Evolutionary conservation across 495 filamentous ascomycete genomes (phyloP).

Genomic region (Podospora appendiculata): DNA sequence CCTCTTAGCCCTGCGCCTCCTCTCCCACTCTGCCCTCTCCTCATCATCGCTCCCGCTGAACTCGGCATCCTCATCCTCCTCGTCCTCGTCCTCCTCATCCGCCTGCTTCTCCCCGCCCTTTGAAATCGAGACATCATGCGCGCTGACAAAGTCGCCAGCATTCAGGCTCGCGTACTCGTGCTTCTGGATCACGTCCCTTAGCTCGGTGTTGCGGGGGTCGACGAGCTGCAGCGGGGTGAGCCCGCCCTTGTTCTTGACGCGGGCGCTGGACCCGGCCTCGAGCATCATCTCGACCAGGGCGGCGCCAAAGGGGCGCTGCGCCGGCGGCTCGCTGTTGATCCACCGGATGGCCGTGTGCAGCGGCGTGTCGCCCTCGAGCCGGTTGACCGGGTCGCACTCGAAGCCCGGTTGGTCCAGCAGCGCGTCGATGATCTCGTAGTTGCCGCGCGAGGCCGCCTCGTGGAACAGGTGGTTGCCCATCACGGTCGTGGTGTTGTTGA

Average conservation of each 20-base stretch:
- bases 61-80: constrained; percentile 40
- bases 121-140: constrained; percentile 16
- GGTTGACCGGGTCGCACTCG: constrained; percentile 85
- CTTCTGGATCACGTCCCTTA: constrained; percentile 62
- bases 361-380: constrained; percentile 78
- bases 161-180: constrained; percentile 63
- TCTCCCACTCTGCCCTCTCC: constrained; percentile 44
- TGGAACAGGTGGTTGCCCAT: constrained; percentile 85
- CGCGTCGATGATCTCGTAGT: constrained; percentile 85
- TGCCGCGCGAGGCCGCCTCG: constrained; percentile 76
- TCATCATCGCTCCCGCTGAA: constrained; percentile 47
- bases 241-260: constrained; percentile 57
- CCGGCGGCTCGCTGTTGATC: constrained; percentile 56
- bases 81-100: constrained; percentile 11
- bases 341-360: constrained; percentile 83
- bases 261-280: constrained; percentile 62
- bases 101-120: constrained; percentile 4
- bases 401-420: constrained; percentile 91
- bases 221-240: constrained; percentile 62
- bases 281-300: constrained; percentile 81
- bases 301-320: constrained; percentile 55
- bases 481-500: constrained; percentile 77
- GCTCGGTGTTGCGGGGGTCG: constrained; percentile 61
- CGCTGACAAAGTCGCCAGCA: constrained; percentile 39
- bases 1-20: constrained; percentile 31